A percentile compares a stretch with the other conserved stretches of the same genome.
Evolutionary conservation across 1,139 yeast genomes (phyloP).

Genomic region (Kodamaea fungicola): DNA sequence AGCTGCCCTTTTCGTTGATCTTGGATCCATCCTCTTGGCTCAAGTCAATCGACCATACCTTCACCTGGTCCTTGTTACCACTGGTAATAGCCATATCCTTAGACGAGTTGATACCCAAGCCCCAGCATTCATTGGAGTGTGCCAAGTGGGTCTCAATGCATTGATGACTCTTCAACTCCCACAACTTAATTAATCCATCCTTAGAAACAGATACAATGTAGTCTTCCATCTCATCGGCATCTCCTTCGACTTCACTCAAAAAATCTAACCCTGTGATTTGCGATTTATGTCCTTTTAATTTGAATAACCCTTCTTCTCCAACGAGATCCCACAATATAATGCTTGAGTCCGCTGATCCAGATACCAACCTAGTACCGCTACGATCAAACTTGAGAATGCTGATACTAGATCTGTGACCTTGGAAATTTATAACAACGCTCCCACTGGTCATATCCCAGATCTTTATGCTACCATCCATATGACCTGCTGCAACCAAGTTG

Average conservation of each 20-base stretch:
- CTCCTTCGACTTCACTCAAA: slow-evolving; percentile 33
- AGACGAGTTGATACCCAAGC: slow-evolving; percentile 48
- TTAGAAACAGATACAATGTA: slow-evolving; percentile 76
- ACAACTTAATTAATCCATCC: slow-evolving; percentile 85
- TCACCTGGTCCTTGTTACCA: slow-evolving; percentile 78
- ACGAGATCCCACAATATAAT: slow-evolving; percentile 94
- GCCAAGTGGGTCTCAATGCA: slow-evolving; percentile 95
- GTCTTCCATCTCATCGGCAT: slow-evolving; percentile 55
- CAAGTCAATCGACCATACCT: slow-evolving; percentile 73
- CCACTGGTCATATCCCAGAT: slow-evolving; percentile 89
- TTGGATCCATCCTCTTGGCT: slow-evolving; percentile 49
- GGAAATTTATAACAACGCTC: slow-evolving; percentile 72
- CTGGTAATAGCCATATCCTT: slow-evolving; percentile 57
- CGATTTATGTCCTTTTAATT: slow-evolving; percentile 86
- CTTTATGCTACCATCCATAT: slow-evolving; percentile 81
- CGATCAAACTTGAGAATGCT: slow-evolving; percentile 66
- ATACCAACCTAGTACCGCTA: slow-evolving; percentile 78
- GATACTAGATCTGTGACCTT: slow-evolving; percentile 82
- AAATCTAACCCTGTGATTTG: slow-evolving; percentile 73
- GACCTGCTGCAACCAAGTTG: slow-evolving; percentile 83
- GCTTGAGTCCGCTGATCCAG: slow-evolving; percentile 83
- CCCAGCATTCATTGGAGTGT: slow-evolving; percentile 92
- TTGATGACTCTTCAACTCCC: slow-evolving; percentile 90
- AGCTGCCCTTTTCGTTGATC: slow-evolving; percentile 58
- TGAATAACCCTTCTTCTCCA: slow-evolving; percentile 83